Evolutionary conservation across 2,329 filamentous ascomycete species (phyloP).

Genomic region (Phyllosticta capitalensis): DNA sequence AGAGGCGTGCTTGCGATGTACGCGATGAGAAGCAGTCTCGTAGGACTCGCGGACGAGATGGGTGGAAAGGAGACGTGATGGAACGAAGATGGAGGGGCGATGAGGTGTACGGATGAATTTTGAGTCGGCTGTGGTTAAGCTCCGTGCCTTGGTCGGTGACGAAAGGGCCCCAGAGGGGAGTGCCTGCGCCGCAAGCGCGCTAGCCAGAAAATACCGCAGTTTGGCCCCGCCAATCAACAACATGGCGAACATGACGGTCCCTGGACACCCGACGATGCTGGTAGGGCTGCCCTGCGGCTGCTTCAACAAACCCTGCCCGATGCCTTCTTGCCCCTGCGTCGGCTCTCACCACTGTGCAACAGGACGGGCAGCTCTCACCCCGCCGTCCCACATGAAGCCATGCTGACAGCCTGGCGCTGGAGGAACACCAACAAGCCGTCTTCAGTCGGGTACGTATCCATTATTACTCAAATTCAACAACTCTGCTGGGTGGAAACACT

Average conservation of each 20-base stretch:
- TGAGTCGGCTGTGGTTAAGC: constrained; percentile 8
- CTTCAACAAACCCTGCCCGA: too few species aligned
- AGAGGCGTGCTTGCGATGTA: constrained; percentile 1
- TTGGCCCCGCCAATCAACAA: background rate
- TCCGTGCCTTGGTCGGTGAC: constrained; percentile 1
- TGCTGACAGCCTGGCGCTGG: too few species aligned
- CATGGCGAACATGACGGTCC: too few species aligned
- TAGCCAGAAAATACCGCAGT: constrained; percentile 8
- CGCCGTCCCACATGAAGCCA: too few species aligned
- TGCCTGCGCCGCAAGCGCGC: background rate
- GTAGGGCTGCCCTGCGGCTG: too few species aligned
- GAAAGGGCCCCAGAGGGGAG: background rate
- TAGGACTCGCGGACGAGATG: background rate
- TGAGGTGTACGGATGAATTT: constrained; percentile 4
- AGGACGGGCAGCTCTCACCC: too few species aligned
- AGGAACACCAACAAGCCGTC: too few species aligned
- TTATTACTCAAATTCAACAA: background rate
- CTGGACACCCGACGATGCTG: too few species aligned
- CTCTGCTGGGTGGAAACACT: background rate
- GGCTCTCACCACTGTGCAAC: too few species aligned
- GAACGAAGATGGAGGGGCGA: constrained; percentile 1
- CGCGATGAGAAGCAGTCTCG: background rate
- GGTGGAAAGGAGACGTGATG: background rate
- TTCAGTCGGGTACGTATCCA: background rate
- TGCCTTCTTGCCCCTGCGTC: too few species aligned